Base-by-base conservation (phyloP, 2,329 filamentous ascomycete species). In the Pyrenophora teres region DNA sequence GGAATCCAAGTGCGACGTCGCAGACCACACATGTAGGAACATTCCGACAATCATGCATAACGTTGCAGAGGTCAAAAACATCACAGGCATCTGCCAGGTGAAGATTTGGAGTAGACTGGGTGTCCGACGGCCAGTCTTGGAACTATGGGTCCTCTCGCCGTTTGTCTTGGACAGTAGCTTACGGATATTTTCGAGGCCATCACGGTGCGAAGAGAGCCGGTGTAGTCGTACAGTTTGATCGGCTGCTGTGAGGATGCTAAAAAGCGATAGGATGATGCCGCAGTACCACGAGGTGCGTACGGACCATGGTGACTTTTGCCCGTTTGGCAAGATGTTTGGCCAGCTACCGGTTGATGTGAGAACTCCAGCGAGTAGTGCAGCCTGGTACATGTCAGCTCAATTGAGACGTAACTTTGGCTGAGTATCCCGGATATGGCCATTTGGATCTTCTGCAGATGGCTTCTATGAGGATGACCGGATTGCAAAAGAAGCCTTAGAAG, bases 191-290 rank as follows among this genome's bases (percentile, higher is more conserved):
- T 51, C 37, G 3, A 70, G 57, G 0, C 73, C 74, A 52, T 77
- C 72, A 6, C 70, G 67, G 53, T 78, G 76, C 3, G 71, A 69
- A 10, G 74, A 74, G 5, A 78, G 59, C 1, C 76, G 72, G 58
- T 77, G 76, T 3, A 78, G 63, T 4, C 76, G 72, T 7, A 78
- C 72, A 3, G 73, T 75, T 52, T 78, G 76, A 49, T 76, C 71
- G 2, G 74, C 71, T 4, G 77, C 73, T 1, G 76, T 74, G 8
- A 82, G 69, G 6, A 82, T 74, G n/a, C 77, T 76, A 51, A 80
- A 80, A 3, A 83, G 70, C 1, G 80, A 73, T 21, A 83, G 76
- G 9, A 82, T 69, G 32, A 78, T 76, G 10, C 75, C 76, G 42
- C 69, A 71, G 57, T 73, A 78, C 74, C 74, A 78, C 16, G 70